These are phyloP conservation scores for Udeniomyces megalosporus DNA, from an alignment of 768 basidiomycete species.

Conservation along the genomic window DNA sequence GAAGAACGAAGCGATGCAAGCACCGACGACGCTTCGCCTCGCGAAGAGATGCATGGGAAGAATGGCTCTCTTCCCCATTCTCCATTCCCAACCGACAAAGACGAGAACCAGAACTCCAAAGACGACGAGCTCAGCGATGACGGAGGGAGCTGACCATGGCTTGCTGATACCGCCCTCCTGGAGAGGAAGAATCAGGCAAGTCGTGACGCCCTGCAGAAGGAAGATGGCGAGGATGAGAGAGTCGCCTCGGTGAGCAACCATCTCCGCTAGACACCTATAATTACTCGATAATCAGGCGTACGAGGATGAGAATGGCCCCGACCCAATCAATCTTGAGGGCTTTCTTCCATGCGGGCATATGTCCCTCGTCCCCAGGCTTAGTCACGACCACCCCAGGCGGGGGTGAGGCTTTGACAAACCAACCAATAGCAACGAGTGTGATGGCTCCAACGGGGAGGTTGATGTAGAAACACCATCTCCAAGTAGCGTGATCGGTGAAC, in stretches of 20 bases:
- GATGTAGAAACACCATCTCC: slow-evolving; percentile 25
- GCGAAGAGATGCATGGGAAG: slow-evolving; percentile 31
- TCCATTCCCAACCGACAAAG: slow-evolving; percentile 29
- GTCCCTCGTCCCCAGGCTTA: not conserved
- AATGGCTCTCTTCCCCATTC: slow-evolving; percentile 31
- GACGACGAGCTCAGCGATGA: slow-evolving; percentile 29
- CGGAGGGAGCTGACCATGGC: slow-evolving; percentile 36
- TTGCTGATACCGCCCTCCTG: slow-evolving; percentile 39
- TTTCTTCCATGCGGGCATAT: slow-evolving; percentile 15
- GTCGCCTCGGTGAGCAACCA: not conserved
- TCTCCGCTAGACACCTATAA: not conserved
- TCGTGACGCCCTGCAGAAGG: slow-evolving; percentile 22
- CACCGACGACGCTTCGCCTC: slow-evolving; percentile 26
- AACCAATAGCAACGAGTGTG: slow-evolving; percentile 28
- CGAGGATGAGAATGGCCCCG: slow-evolving; percentile 32
- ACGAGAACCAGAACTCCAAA: slow-evolving; percentile 23
- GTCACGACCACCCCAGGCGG: slow-evolving; percentile 8
- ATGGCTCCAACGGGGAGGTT: slow-evolving; percentile 29
- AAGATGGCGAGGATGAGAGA: not conserved
- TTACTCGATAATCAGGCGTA: too few relatives aligned
- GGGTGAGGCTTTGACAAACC: slow-evolving; percentile 25
- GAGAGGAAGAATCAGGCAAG: slow-evolving; percentile 34
- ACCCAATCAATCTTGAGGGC: slow-evolving; percentile 31
- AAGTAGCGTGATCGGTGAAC: slow-evolving; percentile 26
- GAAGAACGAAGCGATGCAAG: slow-evolving; percentile 22